These are phyloP conservation scores for Lachnellula subtilissima DNA, from an alignment of 2,329 filamentous ascomycete species.

Conservation along the genomic window DNA sequence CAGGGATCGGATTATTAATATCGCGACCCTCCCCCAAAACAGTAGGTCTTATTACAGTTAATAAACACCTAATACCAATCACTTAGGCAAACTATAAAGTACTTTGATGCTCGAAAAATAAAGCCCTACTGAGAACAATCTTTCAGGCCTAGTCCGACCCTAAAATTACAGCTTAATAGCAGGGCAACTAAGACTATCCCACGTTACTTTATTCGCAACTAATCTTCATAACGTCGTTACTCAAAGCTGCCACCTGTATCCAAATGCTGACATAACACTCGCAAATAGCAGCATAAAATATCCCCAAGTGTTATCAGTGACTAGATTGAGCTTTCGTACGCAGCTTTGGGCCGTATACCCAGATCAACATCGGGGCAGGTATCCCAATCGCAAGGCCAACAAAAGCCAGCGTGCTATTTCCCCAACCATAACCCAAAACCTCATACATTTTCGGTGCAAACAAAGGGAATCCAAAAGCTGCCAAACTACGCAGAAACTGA, in stretches of 20 bases:
- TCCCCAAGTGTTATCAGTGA: neutral
- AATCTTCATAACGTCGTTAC: no score
- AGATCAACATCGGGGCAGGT: constrained; percentile 40
- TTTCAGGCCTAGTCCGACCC: no score
- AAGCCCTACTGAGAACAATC: no score
- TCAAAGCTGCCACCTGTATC: no score
- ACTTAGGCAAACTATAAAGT: no score
- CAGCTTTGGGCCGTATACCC: constrained; percentile 33
- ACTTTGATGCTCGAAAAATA: no score
- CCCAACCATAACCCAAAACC: constrained; percentile 32
- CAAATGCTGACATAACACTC: no score
- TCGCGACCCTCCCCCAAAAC: constrained; percentile 84
- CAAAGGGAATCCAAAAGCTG: constrained; percentile 32
- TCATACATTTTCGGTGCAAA: constrained; percentile 28
- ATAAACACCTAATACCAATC: neutral
- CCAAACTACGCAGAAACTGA: constrained; percentile 18
- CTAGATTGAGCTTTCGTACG: constrained; percentile 11
- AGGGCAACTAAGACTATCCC: no score
- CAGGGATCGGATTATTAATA: constrained; percentile 82
- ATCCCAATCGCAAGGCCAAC: constrained; percentile 45
- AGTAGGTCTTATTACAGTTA: constrained; percentile 56
- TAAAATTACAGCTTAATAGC: no score
- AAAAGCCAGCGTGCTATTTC: constrained; percentile 31
- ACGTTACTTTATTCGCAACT: no score
- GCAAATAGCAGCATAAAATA: no score